Percentiles rank a stretch among this genome's conserved stretches.
phyloP scores from a whole-genome alignment of 2,329 filamentous ascomycete species.

The Samsoniella hepiali region DNA sequence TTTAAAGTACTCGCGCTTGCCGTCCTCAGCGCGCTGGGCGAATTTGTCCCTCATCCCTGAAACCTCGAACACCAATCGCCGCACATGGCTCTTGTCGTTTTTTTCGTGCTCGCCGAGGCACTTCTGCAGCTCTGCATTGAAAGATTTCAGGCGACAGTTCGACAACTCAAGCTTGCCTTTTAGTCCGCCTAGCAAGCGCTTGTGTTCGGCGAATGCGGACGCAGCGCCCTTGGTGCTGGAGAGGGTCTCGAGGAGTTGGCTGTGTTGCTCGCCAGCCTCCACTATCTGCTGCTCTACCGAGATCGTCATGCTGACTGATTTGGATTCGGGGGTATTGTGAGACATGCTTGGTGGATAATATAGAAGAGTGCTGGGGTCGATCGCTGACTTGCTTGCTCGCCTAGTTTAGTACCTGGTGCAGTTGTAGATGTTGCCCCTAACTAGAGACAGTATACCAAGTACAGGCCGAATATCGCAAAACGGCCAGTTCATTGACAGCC shows the following conservation, averaged over 20 bases:
- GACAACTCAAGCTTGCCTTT: conserved; percentile 37
- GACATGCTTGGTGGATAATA: not conserved
- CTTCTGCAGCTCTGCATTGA: conserved; percentile 41
- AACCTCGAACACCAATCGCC: conserved; percentile 50
- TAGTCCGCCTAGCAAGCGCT: conserved; percentile 44
- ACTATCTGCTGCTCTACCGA: conserved; percentile 36
- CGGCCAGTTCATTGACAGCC: not conserved
- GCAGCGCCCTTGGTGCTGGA: conserved; percentile 48
- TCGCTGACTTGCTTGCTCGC: not conserved
- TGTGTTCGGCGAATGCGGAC: conserved; percentile 44
- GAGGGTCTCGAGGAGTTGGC: conserved; percentile 44
- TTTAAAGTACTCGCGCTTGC: conserved; percentile 54
- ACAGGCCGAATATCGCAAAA: not conserved
- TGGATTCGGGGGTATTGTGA: not conserved
- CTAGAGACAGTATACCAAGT: not conserved
- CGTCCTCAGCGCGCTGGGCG: conserved; percentile 46
- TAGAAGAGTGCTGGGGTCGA: not conserved
- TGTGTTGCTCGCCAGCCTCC: conserved; percentile 39
- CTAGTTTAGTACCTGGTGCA: not conserved
- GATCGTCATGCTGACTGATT: conserved; percentile 24
- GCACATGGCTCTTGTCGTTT: conserved; percentile 51
- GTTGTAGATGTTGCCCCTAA: not conserved
- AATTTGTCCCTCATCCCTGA: conserved; percentile 42
- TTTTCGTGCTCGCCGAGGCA: conserved; percentile 51
- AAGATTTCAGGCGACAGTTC: conserved; percentile 35